Base-by-base conservation (phyloP, 768 basidiomycete species). In the Boletus tomentosulus region DNA sequence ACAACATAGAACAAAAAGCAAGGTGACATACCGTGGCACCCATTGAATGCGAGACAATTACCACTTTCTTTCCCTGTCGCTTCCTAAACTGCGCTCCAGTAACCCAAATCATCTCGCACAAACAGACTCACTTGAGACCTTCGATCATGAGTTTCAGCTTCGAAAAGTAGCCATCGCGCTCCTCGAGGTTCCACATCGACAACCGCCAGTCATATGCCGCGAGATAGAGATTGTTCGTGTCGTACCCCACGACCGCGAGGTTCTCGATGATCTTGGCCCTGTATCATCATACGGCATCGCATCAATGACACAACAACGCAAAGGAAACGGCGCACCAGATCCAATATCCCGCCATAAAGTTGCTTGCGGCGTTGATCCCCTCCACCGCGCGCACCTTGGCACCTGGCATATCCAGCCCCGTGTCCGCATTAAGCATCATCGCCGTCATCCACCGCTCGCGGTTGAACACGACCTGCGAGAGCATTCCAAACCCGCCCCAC, bases 221-320 rank as follows among this genome's bases (percentile, higher is more conserved):
- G 4, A 92, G 77, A 64, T 85, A 78, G 33, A 95, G 72, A 60
- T 93, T 94, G 61, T 94, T 92, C 0, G 90, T 89, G 62, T 98
- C 95, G 63, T 98, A 98, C 63, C 87, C 88, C 19, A 98, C 81
- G 1, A 87, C 92, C 0, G 96, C 94, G 2, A 98, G 78, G 61
- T 99, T 98, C 70, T 98, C 90, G 10, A 98, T 84, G 48, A 97
- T 89, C 69, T 95, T 94, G 1, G 87, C 85, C 89, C 89, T 89
- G 31, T 50, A 15, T 7, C 19, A 25, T 25, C 3, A 3, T 24
- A 33, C 31, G 31, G 12, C 31, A 34, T 24, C 43, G 41, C 16
- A 30, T 16, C 3, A 16, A 44, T 50, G 28, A 54, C 35, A n/a
- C 3, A 27, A 27, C 9, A 6, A 16, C 9, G 28, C 19, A 52